Conservation (phyloP, 2,329 filamentous ascomycete genomes). For the Knufia fluminis region DNA sequence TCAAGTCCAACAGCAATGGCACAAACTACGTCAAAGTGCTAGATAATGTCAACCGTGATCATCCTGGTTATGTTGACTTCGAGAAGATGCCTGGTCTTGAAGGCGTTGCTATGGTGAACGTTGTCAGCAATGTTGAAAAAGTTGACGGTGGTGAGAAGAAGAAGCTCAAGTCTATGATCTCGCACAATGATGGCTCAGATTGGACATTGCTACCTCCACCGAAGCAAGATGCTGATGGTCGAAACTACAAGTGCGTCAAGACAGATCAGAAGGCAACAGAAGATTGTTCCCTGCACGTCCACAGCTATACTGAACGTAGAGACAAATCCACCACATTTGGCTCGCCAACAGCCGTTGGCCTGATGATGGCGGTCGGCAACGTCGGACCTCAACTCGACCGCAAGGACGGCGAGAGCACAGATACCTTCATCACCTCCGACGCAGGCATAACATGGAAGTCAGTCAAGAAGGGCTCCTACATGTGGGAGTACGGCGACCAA, state of each 20-base stretch:
- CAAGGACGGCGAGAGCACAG: constrained; percentile 68
- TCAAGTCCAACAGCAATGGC: constrained; percentile 98
- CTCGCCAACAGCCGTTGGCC: constrained; percentile 74
- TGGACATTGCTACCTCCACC: constrained; percentile 75
- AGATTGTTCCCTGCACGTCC: constrained; percentile 79
- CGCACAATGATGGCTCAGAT: constrained; percentile 87
- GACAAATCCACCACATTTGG: constrained; percentile 81
- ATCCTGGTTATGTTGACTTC: constrained; percentile 75
- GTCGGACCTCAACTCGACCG: constrained; percentile 64
- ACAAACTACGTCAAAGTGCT: constrained; percentile 87
- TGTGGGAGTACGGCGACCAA: constrained; percentile 93
- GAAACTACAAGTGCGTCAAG: constrained; percentile 59
- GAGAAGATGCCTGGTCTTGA: constrained; percentile 91
- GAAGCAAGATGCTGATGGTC: constrained; percentile 57
- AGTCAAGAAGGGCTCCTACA: constrained; percentile 78
- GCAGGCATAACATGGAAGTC: constrained; percentile 83
- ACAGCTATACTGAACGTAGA: constrained; percentile 84
- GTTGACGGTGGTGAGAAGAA: constrained; percentile 58
- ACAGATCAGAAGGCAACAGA: constrained; percentile 45
- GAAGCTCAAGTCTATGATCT: constrained; percentile 80
- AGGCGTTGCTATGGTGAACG: constrained; percentile 78
- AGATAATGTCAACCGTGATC: constrained; percentile 70
- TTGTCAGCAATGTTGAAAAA: constrained; percentile 65
- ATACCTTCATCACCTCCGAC: constrained; percentile 84
- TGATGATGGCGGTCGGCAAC: constrained; percentile 88